Evolutionary conservation across 805 yeast species (phyloP).

Genomic region (Sugiyamaella americana): DNA sequence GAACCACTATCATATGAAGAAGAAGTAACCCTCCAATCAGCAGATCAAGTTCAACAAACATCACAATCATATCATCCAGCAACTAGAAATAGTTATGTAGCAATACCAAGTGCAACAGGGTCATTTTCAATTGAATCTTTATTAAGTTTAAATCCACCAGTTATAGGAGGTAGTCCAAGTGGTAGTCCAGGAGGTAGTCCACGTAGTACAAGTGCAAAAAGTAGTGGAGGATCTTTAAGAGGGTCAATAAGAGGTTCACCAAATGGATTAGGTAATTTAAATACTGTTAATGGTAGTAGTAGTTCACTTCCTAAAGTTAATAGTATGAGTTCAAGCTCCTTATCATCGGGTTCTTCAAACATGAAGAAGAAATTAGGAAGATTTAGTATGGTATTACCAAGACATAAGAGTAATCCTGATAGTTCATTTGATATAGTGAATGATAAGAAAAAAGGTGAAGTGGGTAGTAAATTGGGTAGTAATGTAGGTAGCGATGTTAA

Average conservation of each 20-base stretch:
- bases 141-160: conserved; percentile 2
- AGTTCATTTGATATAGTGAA: background rate
- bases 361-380: background rate
- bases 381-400: background rate
- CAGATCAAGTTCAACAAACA: conserved; percentile 14
- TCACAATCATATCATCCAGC: conserved; percentile 11
- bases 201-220: background rate
- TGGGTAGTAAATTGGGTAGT: background rate
- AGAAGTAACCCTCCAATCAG: conserved; percentile 19
- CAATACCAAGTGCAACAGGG: conserved; percentile 16
- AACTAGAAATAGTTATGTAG: background rate
- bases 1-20: conserved; percentile 21
- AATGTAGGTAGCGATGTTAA: background rate
- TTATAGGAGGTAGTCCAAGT: conserved; percentile 1
- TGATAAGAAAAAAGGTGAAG: background rate
- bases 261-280: conserved; percentile 1
- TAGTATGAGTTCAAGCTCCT: background rate
- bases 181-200: background rate
- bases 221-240: background rate
- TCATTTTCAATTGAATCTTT: conserved; percentile 18
- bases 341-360: conserved; percentile 1
- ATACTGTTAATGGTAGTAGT: background rate
- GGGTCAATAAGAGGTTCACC: background rate
- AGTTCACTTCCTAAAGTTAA: background rate
- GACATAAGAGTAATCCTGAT: background rate